Percentiles rank a stretch among this genome's conserved stretches.
phyloP scores from a whole-genome alignment of 306 rosid species.

The Malus fusca region DNA sequence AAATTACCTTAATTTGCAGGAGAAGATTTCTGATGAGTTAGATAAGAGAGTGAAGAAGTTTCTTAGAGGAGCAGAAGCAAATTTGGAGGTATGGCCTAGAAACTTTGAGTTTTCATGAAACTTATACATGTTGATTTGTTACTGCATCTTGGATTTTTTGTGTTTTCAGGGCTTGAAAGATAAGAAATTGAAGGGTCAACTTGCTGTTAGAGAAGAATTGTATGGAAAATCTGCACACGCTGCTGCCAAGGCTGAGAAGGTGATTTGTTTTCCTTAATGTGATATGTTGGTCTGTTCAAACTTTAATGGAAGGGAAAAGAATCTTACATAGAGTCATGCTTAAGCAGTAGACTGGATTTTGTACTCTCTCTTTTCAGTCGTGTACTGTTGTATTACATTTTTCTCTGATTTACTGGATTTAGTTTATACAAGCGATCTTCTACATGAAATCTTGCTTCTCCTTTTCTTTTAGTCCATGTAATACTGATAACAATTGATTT shows the following conservation, averaged over 20 bases:
- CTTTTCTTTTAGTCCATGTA: neutral
- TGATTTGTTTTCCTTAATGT: conserved; percentile 6
- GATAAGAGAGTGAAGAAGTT: conserved; percentile 56
- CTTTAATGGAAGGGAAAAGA: neutral
- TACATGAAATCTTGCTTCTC: neutral
- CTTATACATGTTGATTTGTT: neutral
- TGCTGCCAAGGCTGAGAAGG: conserved; percentile 82
- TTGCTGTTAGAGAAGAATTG: conserved; percentile 48
- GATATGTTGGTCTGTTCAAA: neutral
- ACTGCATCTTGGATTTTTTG: neutral
- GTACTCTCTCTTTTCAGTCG: neutral
- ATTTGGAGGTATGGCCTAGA: conserved; percentile 47
- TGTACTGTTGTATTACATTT: neutral
- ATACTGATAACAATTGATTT: neutral
- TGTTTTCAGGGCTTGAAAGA: conserved; percentile 56
- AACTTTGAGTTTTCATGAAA: neutral
- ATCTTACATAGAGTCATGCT: neutral
- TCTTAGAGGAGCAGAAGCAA: conserved; percentile 64
- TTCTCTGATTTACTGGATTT: neutral
- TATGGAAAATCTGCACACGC: conserved; percentile 60
- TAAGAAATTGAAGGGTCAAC: conserved; percentile 71
- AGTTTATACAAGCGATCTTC: neutral
- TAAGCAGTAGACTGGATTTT: neutral
- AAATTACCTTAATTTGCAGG: conserved; percentile 31
- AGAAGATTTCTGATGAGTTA: conserved; percentile 50